Base-by-base conservation (phyloP, 148 eudicot species). In the Mesembryanthemum crystallinum region DNA sequence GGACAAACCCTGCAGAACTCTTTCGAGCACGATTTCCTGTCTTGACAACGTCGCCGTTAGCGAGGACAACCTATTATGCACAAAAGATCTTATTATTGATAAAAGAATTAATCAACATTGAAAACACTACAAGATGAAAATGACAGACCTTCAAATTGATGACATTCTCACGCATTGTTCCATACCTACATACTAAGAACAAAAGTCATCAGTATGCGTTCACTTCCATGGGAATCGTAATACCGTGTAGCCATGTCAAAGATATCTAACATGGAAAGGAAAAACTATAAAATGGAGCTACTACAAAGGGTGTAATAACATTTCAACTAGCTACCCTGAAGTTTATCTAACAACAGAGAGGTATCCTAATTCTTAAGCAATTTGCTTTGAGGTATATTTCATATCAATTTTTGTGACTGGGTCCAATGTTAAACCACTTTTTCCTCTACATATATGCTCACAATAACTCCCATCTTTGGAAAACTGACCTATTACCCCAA, bases 121-220 rank as follows among this genome's bases (percentile, higher is more conserved):
- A n/a, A 62, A 24, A 33, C 30, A 45, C 65, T 27, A 54, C 28
- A 64, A 68, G 35, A 75, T 75, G 77, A 71, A 67, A 52, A 71
- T 29, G 51, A 78, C 80, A 68, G 73, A 94, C 98, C 98, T 90
- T 95, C 42, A 95, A 85, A 81, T 72, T 95, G 76, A 95, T 89
- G 77, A 92, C 98, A 85, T 95, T 95, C 76, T 95, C 98, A 29
- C 98, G 96, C 98, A 95, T 95, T 61, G 97, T 92, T 77, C 98
- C 97, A 78, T 95, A 95, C 97, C 98, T 92, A 82, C 88, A 87
- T 77, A 80, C 83, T 77, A 87, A 79, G 78, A 87, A 75, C 64
- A 72, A 79, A 71, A 77, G 23, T 71, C 70, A 72, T 79, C 75
- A 83, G 21, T 13, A 12, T 24, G 23, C 43, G 24, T 24, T 1